Base-by-base conservation (phyloP, 1,284 basidiomycete genomes). In the Tilletiopsis washingtonensis region DNA sequence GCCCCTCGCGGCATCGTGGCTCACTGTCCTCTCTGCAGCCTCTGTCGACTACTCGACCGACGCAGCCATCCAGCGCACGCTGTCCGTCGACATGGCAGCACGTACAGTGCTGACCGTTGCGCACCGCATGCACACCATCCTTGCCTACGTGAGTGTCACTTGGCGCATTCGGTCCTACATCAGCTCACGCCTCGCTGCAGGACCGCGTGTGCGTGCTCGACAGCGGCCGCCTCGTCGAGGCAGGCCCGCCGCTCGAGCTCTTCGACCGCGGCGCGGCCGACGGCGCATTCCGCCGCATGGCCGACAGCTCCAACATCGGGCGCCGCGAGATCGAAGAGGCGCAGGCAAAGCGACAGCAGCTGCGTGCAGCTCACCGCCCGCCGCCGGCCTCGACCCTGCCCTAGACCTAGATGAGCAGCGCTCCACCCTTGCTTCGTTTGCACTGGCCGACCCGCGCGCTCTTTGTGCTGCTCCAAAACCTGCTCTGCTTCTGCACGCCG, bases 41-140 rank as follows among this genome's bases (percentile, higher is more conserved):
- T 59, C 56, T 23, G 49, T 76, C 2, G 77, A 76, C 9, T 73
- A 73, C 14, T 34, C 49, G 41, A 50, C 50, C 21, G 57, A 59
- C 44, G 37, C 37, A 23, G 36, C 45, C 24, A 59, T 59, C 19
- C 54, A 59, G 21, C 40, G 48, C 12, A 47, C 48, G 34, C 38
- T 59, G 37, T 37, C 37, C 19, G 46, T 24, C 14, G 40, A 53
- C 38, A 66, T 78, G 15, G 68, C 42, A 26, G 17, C 40, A 27
- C 38, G 40, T 34, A 56, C 54, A 2, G 38, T 49, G 21, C 47
- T 59, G 3, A 48, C 51, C 12, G 52, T 59, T 20, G 57, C 53
- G 15, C 57, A 59, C 34, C 45, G 57, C 4, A 41, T 59, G 5
- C 45, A 44, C 43, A 59, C 57, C 5, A 44, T 56, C 36, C 14